Evolutionary conservation across 495 filamentous ascomycete genomes (phyloP).

Genomic region (Neurospora terricola): DNA sequence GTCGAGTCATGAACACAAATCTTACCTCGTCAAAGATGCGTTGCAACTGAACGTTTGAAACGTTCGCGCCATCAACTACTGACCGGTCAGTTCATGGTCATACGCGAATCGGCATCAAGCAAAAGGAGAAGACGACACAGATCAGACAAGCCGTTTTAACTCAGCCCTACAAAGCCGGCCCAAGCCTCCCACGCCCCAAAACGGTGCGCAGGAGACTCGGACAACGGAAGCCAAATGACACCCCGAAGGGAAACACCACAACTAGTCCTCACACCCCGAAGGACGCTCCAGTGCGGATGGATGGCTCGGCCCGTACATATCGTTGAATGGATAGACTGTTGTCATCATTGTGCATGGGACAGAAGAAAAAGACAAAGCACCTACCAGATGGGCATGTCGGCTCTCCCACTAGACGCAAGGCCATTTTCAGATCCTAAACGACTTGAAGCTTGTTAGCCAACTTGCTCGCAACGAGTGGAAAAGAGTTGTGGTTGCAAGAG

Average conservation of each 20-base stretch:
- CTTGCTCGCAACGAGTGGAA: neutral
- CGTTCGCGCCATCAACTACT: neutral
- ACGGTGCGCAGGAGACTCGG: constrained; percentile 26
- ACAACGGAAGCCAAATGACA: constrained; percentile 41
- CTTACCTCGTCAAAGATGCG: neutral
- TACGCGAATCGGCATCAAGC: neutral
- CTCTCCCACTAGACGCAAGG: neutral
- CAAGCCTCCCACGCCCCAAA: constrained; percentile 27
- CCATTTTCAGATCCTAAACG: neutral
- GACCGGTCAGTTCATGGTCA: neutral
- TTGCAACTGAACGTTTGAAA: neutral
- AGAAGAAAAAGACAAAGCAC: constrained; percentile 1
- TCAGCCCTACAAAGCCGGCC: constrained; percentile 38
- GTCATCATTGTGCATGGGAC: constrained; percentile 62
- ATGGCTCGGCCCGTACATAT: constrained; percentile 63
- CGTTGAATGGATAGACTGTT: constrained; percentile 99
- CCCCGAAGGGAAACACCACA: constrained; percentile 62
- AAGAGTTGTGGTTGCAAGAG: constrained; percentile 1
- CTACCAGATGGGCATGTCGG: constrained; percentile 7
- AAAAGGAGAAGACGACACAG: constrained; percentile 1
- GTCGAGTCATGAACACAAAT: neutral
- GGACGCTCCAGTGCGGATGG: constrained; percentile 66
- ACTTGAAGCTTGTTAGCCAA: neutral
- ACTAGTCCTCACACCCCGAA: constrained; percentile 62
- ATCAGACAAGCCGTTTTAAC: constrained; percentile 43